A percentile compares a stretch with the other conserved stretches of the same genome.
Conservation (phyloP, 805 yeast genomes). For the Suhomyces sp. region DNA sequence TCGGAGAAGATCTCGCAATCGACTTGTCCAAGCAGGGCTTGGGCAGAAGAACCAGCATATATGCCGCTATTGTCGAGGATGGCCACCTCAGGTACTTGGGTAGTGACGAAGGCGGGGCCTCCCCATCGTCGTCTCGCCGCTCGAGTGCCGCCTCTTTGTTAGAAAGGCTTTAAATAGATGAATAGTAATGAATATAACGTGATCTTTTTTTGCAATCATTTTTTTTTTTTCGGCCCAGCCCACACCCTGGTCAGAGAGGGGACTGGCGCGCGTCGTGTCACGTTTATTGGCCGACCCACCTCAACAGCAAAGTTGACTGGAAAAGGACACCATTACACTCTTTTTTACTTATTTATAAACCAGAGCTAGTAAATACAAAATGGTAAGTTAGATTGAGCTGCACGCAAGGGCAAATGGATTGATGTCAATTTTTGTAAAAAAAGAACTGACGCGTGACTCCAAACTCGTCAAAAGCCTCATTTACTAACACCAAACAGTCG, state of each 20-base stretch:
- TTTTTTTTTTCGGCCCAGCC: background rate
- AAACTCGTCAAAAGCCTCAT: background rate
- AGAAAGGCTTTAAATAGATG: constrained; percentile 7
- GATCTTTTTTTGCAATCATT: background rate
- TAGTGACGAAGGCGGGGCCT: constrained; percentile 17
- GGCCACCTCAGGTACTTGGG: constrained; percentile 18
- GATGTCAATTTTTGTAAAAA: background rate
- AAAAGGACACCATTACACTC: constrained; percentile 3
- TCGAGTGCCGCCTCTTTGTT: constrained; percentile 24
- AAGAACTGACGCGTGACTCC: background rate
- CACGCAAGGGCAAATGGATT: background rate
- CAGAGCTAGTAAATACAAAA: background rate
- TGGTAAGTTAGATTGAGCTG: constrained; percentile 2
- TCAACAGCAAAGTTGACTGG: constrained; percentile 2
- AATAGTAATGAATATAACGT: background rate
- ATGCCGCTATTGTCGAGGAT: constrained; percentile 16
- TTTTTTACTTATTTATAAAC: background rate
- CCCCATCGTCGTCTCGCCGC: constrained; percentile 14
- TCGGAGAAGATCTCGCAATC: constrained; percentile 12
- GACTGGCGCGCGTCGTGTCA: constrained; percentile 2
- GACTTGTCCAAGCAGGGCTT: constrained; percentile 5
- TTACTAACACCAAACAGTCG: constrained; percentile 14
- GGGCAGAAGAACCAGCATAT: constrained; percentile 10
- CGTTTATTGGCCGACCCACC: constrained; percentile 1
- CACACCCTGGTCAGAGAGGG: background rate